Evolutionary conservation across 2,329 filamentous ascomycete genomes (phyloP).

Genomic region (Coniella vitis): DNA sequence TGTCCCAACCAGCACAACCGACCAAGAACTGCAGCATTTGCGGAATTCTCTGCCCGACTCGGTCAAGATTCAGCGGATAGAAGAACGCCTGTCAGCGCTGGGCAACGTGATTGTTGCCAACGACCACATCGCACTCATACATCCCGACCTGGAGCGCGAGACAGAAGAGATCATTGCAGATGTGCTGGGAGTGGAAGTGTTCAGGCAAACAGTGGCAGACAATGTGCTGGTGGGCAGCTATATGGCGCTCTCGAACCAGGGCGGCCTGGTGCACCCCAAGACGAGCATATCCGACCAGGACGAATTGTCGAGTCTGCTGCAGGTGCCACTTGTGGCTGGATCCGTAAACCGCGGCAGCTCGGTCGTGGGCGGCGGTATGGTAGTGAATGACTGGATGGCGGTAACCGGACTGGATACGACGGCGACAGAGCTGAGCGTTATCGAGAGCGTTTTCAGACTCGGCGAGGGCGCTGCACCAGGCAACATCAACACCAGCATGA

Average conservation of each 20-base stretch:
- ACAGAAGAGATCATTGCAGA: constrained; percentile 98
- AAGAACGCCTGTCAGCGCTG: constrained; percentile 90
- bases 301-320: constrained; percentile 85
- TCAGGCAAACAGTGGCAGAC: constrained; percentile 91
- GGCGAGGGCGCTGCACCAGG: constrained; percentile 78
- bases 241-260: constrained; percentile 93
- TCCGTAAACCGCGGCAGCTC: constrained; percentile 88
- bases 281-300: constrained; percentile 97
- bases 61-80: constrained; percentile 94
- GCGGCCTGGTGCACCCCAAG: constrained; percentile 95
- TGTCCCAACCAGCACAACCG: constrained; percentile 90
- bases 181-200: constrained; percentile 81
- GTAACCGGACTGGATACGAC: constrained; percentile 91
- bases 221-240: constrained; percentile 95
- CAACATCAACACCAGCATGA: constrained; percentile 76
- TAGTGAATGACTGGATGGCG: constrained; percentile 96
- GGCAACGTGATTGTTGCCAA: constrained; percentile 96
- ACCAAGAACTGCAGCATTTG: constrained; percentile 96
- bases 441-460: constrained; percentile 92
- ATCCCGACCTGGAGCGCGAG: constrained; percentile 94
- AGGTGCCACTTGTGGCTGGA: constrained; percentile 92
- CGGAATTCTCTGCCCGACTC: constrained; percentile 88
- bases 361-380: constrained; percentile 95
- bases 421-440: constrained; percentile 92
- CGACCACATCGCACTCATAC: constrained; percentile 93